Percentiles rank a stretch among this genome's conserved stretches.
Evolutionary conservation across 441 rosid genomes (phyloP).

Genomic region (Pelargonium fulgidum): DNA sequence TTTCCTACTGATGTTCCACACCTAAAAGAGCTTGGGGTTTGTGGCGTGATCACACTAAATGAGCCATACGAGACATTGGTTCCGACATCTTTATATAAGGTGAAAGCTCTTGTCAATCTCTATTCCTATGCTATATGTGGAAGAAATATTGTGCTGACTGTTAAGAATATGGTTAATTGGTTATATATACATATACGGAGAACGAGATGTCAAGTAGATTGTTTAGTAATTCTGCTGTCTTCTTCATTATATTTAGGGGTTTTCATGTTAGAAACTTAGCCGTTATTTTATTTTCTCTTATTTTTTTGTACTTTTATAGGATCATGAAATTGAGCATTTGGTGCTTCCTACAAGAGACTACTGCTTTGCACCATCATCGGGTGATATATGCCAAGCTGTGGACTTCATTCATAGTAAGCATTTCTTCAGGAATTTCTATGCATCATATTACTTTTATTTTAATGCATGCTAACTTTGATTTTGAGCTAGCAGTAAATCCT

Average conservation of each 20-base stretch:
- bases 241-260: no score
- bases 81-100: slow-evolving; percentile 75
- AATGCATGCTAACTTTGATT: neutral
- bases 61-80: slow-evolving; percentile 96
- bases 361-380: slow-evolving; percentile 87
- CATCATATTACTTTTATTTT: neutral
- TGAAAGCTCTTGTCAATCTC: slow-evolving; percentile 24
- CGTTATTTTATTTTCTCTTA: neutral
- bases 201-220: neutral
- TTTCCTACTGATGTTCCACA: slow-evolving; percentile 79
- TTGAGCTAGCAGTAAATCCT: neutral
- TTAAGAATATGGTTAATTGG: no score
- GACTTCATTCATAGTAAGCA: slow-evolving; percentile 70
- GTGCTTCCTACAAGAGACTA: slow-evolving; percentile 96
- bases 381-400: slow-evolving; percentile 71
- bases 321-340: slow-evolving; percentile 71
- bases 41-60: slow-evolving; percentile 79
- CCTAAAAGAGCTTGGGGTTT: slow-evolving; percentile 78
- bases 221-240: no score
- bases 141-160: neutral
- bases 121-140: neutral
- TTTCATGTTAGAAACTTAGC: no score
- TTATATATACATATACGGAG: neutral
- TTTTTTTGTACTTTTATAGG: slow-evolving; percentile 36
- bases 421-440: neutral